Base-by-base conservation (phyloP, 108 stramenopile species). In the Halocafeteria seosinensis region DNA sequence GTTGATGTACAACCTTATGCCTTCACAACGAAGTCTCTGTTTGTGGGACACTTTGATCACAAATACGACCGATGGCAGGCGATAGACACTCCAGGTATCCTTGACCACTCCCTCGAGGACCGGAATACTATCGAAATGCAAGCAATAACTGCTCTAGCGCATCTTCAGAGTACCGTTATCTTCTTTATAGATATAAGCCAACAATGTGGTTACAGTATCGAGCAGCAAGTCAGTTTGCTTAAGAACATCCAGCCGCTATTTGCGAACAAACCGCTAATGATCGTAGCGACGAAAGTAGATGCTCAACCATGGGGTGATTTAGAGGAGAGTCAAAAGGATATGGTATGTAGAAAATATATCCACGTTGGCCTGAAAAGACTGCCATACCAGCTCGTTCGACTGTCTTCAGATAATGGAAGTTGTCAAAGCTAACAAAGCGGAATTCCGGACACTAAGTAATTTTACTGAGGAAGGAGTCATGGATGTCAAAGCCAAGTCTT, bases 71-170 rank as follows among this genome's bases (percentile, higher is more conserved):
- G 93, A 51, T 98, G 96, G 96, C 96, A 98, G 80, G 95, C 95
- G 38, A 90, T 98, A 71, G 96, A 98, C 74, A 98, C 96, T 11
- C 96, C 96, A 12, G 96, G 96, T 21, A 94, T 98, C 55, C 71
- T 98, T 64, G 96, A 98, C 71, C 88, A 92, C 66, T 75, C 92
- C 5, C 69, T 98, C 57, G 96, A 98, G 77, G 86, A 94, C 68
- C 74, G 93, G 27, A 98, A 98, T 73, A 95, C 93, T 32, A 98
- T 98, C 80, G 96, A 98, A 71, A 98, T 98, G 96, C 96, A 98
- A 76, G 91, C 96, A 52, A 90, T 98, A 50, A 98, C 94, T 55
- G 96, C 96, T 0, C 77, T 98, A 61, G 96, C 96, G 17, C 96
- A 98, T 66, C 85, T 98, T 71, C 88, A 88, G 38, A 94, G 90